phyloP scores from a whole-genome alignment of 2,329 filamentous ascomycete species.

The Ophiocordyceps camponoti-leonardi region DNA sequence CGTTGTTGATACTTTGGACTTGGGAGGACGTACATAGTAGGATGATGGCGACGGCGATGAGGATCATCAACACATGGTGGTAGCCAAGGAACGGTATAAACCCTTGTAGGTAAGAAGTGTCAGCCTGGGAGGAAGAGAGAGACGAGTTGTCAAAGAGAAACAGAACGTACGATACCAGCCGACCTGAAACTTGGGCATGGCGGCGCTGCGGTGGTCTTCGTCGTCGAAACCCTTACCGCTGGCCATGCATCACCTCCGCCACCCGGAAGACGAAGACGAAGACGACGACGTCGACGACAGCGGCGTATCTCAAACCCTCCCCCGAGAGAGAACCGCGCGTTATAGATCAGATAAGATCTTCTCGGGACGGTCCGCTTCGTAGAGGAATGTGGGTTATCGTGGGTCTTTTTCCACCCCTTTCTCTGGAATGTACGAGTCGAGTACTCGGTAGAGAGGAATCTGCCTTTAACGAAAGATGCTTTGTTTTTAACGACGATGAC shows the following conservation, averaged over 20 bases:
- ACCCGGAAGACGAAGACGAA: not conserved
- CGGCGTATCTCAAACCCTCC: not conserved
- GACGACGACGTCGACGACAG: not conserved
- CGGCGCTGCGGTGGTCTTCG: slow-evolving; percentile 4
- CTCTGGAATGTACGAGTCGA: not conserved
- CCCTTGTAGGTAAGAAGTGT: slow-evolving; percentile 19
- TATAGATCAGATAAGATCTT: not conserved
- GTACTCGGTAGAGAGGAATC: not conserved
- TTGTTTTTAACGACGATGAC: not conserved
- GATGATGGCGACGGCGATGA: slow-evolving; percentile 88
- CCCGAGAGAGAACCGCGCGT: too few species aligned
- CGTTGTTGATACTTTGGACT: too few species aligned
- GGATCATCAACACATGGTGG: slow-evolving; percentile 88
- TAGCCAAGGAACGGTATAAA: slow-evolving; percentile 54
- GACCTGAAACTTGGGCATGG: slow-evolving; percentile 22
- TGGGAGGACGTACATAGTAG: slow-evolving; percentile 58
- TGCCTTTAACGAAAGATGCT: not conserved
- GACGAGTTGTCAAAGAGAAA: not conserved
- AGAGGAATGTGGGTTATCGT: not conserved
- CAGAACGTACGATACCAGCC: slow-evolving; percentile 30
- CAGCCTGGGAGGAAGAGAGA: not conserved
- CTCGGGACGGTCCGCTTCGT: not conserved
- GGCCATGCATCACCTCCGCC: slow-evolving; percentile 2
- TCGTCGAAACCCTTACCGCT: slow-evolving; percentile 9
- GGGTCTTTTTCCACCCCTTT: too few species aligned